phyloP scores from a whole-genome alignment of 768 basidiomycete genomes.

The Neoboletus subvelutipes region DNA sequence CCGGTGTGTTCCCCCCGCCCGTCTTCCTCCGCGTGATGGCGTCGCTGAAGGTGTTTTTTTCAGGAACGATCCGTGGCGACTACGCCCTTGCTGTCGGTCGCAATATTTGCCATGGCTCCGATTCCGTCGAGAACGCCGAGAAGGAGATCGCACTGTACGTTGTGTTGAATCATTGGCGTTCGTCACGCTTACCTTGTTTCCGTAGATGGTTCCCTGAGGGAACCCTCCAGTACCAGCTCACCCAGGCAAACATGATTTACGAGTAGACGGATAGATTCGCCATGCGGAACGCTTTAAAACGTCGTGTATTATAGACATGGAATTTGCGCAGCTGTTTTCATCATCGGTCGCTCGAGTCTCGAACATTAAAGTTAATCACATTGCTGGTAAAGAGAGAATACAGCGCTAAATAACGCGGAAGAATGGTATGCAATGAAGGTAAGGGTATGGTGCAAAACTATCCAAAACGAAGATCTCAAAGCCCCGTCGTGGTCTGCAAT shows the following conservation, averaged over 20 bases:
- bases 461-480: constrained; percentile 2
- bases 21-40: neutral
- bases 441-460: constrained; percentile 28
- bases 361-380: neutral
- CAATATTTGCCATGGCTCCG: constrained; percentile 92
- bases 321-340: neutral
- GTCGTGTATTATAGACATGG: constrained; percentile 22
- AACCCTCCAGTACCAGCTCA: constrained; percentile 64
- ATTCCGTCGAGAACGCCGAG: constrained; percentile 84
- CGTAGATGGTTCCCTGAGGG: constrained; percentile 92
- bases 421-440: constrained; percentile 21
- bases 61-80: constrained; percentile 95
- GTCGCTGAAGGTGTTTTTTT: constrained; percentile 5
- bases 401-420: constrained; percentile 2
- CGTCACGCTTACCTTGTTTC: constrained; percentile 6
- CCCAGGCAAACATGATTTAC: constrained; percentile 71
- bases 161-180: neutral
- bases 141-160: constrained; percentile 93
- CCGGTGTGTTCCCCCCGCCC: constrained; percentile 52
- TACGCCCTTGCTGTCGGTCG: constrained; percentile 92
- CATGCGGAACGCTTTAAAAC: neutral
- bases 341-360: neutral
- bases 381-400: constrained; percentile 4
- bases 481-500: constrained; percentile 7
- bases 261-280: constrained; percentile 49